Evolutionary conservation across 225 moss, liverwort and hornwort genomes (phyloP).

Genomic region (Antitrichia curtipendula): DNA sequence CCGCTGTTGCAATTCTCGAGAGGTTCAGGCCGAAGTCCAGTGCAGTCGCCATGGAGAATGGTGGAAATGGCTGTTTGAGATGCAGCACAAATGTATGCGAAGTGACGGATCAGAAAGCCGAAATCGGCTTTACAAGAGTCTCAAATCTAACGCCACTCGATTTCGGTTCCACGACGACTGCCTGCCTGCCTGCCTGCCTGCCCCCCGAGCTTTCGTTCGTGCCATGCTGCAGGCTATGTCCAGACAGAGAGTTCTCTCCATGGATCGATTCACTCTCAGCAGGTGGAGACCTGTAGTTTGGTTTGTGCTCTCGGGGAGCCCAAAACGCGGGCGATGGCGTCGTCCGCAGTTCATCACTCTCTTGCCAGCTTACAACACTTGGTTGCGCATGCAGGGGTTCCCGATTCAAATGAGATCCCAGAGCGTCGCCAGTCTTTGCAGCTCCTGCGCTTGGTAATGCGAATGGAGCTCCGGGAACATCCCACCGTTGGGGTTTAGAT

Average conservation of each 20-base stretch:
- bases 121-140: background rate
- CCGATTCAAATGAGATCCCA: constrained; percentile 8
- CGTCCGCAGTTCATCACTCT: background rate
- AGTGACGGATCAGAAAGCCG: background rate
- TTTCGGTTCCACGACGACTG: background rate
- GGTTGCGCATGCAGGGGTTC: background rate
- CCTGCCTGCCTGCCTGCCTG: background rate
- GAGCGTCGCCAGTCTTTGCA: constrained; percentile 19
- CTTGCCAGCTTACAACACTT: background rate
- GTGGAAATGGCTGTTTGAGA: background rate
- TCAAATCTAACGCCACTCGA: background rate
- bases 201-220: background rate
- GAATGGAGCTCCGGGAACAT: background rate
- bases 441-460: constrained; percentile 3
- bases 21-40: background rate
- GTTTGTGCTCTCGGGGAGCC: background rate
- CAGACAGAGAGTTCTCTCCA: background rate
- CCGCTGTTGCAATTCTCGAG: background rate
- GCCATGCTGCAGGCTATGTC: background rate
- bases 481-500: background rate
- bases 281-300: background rate
- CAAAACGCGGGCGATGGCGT: background rate
- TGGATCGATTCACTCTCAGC: background rate
- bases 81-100: background rate
- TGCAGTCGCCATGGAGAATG: background rate